Evolutionary conservation across 78 protist species (phyloP).

Genomic region (Thecamonas trahens): DNA sequence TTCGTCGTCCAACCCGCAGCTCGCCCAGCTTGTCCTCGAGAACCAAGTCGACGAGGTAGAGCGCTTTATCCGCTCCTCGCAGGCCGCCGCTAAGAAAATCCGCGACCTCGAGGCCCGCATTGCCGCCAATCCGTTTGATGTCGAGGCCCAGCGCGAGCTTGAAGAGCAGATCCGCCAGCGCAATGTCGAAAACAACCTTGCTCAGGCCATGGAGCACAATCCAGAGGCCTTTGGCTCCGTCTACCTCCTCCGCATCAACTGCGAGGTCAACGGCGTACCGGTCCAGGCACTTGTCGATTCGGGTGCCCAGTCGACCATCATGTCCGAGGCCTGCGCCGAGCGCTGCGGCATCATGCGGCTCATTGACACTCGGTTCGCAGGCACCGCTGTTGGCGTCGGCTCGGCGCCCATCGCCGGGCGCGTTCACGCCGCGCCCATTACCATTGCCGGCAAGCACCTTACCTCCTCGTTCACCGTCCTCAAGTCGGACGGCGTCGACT

Average conservation of each 20-base stretch:
- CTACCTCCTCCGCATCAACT: constrained; percentile 46
- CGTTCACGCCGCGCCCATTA: constrained; percentile 25
- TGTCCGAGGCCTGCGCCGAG: constrained; percentile 23
- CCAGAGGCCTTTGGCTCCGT: constrained; percentile 57
- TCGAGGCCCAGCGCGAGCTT: constrained; percentile 22
- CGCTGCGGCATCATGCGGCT: constrained; percentile 19
- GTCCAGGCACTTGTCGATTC: constrained; percentile 49
- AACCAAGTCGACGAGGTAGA: too few species aligned
- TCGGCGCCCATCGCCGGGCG: constrained; percentile 35
- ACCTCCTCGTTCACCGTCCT: constrained; percentile 29
- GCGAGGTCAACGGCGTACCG: constrained; percentile 32
- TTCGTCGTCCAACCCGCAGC: too few species aligned
- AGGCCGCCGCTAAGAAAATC: neutral
- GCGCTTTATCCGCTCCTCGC: too few species aligned
- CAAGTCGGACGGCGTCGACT: constrained; percentile 27
- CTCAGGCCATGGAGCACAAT: constrained; percentile 29
- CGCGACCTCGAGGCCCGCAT: neutral
- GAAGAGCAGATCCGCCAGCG: constrained; percentile 20
- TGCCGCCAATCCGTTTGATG: constrained; percentile 12
- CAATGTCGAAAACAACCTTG: constrained; percentile 12
- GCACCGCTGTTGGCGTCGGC: constrained; percentile 62
- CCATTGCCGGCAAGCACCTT: constrained; percentile 22
- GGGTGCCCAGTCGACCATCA: constrained; percentile 71
- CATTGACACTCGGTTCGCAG: constrained; percentile 22
- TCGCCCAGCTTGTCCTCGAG: too few species aligned